These are phyloP conservation scores for Trichocomaceae sp. DNA, from an alignment of 2,329 filamentous ascomycete species.

Conservation along the genomic window DNA sequence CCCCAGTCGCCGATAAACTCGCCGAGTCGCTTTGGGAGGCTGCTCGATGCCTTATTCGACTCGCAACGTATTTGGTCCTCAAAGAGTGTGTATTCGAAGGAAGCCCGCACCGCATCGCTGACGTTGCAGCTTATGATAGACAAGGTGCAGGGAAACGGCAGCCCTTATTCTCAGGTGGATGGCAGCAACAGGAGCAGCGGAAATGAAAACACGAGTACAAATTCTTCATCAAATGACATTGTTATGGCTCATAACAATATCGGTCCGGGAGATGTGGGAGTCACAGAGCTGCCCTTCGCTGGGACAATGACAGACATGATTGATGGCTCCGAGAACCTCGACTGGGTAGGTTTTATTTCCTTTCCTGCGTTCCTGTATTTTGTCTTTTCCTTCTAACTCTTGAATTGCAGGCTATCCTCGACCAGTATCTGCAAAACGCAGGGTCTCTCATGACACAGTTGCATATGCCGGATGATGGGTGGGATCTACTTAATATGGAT, in stretches of 20 bases:
- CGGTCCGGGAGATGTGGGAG: not conserved
- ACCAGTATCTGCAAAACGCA: conserved; percentile 11
- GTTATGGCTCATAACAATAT: not conserved
- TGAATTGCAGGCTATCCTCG: not conserved
- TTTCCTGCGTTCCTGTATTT: not conserved
- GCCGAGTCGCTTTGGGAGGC: not conserved
- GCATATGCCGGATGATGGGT: not conserved
- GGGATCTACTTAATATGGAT: not conserved
- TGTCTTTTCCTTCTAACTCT: not conserved
- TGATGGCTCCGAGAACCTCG: conserved; percentile 16
- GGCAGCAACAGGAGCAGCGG: not conserved
- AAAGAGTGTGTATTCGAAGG: conserved; percentile 8
- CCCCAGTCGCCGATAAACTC: not conserved
- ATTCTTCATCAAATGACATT: not conserved
- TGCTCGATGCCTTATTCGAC: conserved; percentile 11
- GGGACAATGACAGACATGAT: conserved; percentile 19
- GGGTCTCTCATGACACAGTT: not conserved
- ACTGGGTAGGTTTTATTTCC: conserved; percentile 14
- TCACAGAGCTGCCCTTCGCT: conserved; percentile 13
- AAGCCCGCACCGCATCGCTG: conserved; percentile 15
- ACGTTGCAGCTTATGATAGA: conserved; percentile 17
- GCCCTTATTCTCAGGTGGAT: not conserved
- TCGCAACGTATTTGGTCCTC: conserved; percentile 16
- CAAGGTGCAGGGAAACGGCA: conserved; percentile 12
- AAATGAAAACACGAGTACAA: not conserved